Evolutionary conservation across 108 stramenopile species (phyloP), one percentile per base, ranked within the genome.

Genomic region (Skeletonema potamos): DNA sequence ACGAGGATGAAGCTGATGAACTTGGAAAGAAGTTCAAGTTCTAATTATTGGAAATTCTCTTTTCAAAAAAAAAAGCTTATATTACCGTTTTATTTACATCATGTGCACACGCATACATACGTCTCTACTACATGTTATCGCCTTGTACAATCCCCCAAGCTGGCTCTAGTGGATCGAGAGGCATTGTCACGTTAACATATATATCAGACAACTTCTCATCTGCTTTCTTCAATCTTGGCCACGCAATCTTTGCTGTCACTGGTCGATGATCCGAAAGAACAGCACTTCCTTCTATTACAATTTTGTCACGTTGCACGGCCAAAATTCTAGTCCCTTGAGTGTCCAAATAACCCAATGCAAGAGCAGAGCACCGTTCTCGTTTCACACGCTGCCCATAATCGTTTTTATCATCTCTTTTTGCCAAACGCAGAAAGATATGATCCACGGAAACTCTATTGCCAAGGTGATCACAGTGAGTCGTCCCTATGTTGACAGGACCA

Each of bases 1-100:
- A 92, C 39, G 89, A 89, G n/a, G 91, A 92, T 30, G 93, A 91
- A 28, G 88, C 89, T 1, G 90, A 85, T 28, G 92, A 89, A 18
- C 55, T 89, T 54, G 89, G 81, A 12, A 91, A 93, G 71, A 91
- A 89, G 54, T 96, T 94, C 82, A 96, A 96, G 64, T 96, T 96
- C 80, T 96, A 87, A 82, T 54, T 9, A 5, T 26, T 5, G 22
- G 2, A 55, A 24, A 26, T 18, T 20, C 22, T 69, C 22, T 37
- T 69, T 13, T 17, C 60, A 13, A 63, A 5, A 26, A 51, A 51
- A 4, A 22, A 51, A 20, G 4, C 18, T 51, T 22, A 51, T 24
- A n/a, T 22, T 51, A 51, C 22, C 39, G 13, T 51, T 22, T 20
- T 60, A 17, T 34, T 60, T 29, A 41, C 39, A 41, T 41, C 34